A percentile compares a stretch with the other conserved stretches of the same genome.
Evolutionary conservation across 192 early-diverging fungal genomes (phyloP).

Genomic region (Entophlyctis luteolus): DNA sequence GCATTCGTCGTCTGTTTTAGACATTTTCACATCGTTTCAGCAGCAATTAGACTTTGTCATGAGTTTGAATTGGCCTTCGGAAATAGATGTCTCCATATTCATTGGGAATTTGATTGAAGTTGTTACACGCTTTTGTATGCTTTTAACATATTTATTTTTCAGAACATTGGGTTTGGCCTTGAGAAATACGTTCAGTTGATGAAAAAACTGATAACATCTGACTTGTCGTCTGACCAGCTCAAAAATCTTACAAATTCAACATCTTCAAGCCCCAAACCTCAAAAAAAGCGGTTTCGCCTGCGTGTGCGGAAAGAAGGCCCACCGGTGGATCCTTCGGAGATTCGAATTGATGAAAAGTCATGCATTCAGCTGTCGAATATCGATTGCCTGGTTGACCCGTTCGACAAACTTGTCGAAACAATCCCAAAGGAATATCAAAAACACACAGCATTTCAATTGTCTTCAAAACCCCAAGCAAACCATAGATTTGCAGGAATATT

Average conservation of each 20-base stretch:
- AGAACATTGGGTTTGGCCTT: constrained; percentile 25
- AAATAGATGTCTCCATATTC: constrained; percentile 15
- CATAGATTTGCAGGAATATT: background rate
- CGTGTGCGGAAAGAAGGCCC: constrained; percentile 26
- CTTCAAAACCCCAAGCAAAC: background rate
- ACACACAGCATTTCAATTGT: background rate
- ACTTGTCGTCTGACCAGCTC: background rate
- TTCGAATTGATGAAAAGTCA: constrained; percentile 26
- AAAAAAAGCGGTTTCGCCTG: constrained; percentile 28
- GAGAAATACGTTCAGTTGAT: constrained; percentile 20
- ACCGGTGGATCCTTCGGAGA: constrained; percentile 27
- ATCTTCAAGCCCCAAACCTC: constrained; percentile 1
- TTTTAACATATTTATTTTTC: background rate
- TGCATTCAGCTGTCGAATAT: constrained; percentile 43
- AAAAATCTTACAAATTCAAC: background rate
- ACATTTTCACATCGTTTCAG: constrained; percentile 45
- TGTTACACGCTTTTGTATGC: too few species aligned
- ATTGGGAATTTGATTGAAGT: constrained; percentile 28
- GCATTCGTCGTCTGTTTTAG: constrained; percentile 41
- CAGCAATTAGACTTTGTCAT: constrained; percentile 39
- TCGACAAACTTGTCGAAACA: constrained; percentile 21
- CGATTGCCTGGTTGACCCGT: constrained; percentile 16
- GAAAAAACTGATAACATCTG: constrained; percentile 4
- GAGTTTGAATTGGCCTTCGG: constrained; percentile 36
- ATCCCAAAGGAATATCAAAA: background rate